Conservation (phyloP, 257 asterid species). For the Forsythia viridissima region DNA sequence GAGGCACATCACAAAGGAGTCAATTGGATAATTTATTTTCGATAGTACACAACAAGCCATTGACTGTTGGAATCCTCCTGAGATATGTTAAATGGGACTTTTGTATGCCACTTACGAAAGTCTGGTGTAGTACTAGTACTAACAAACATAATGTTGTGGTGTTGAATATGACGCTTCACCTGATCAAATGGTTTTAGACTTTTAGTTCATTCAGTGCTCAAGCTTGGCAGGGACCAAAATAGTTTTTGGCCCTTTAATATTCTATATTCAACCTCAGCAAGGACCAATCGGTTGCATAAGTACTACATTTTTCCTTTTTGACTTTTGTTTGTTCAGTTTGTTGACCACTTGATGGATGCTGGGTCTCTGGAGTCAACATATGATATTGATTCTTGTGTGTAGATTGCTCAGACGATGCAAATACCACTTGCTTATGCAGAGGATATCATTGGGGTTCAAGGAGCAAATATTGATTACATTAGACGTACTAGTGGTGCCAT, state of each 20-base stretch:
- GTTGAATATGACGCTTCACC: background rate
- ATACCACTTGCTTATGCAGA: conserved; percentile 84
- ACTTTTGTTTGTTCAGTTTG: background rate
- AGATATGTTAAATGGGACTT: background rate
- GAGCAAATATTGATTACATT: conserved; percentile 74
- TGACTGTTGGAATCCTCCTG: no score
- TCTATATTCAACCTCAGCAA: no score
- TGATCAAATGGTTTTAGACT: no score
- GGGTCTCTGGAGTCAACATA: background rate
- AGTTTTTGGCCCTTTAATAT: no score
- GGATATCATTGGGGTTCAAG: conserved; percentile 80
- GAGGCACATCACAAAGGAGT: background rate
- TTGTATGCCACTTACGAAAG: background rate
- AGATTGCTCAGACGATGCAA: conserved; percentile 86
- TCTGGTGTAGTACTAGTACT: background rate
- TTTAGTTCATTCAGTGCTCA: no score
- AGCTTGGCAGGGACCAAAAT: no score
- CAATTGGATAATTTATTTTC: background rate
- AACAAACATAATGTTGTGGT: background rate
- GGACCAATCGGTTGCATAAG: no score
- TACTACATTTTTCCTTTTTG: no score
- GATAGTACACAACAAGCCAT: background rate
- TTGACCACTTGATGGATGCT: background rate
- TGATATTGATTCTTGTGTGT: conserved; percentile 22
- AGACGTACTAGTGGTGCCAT: conserved; percentile 78